Conservation (phyloP, 73 alveolate species). For the Paramecium caudatum region DNA sequence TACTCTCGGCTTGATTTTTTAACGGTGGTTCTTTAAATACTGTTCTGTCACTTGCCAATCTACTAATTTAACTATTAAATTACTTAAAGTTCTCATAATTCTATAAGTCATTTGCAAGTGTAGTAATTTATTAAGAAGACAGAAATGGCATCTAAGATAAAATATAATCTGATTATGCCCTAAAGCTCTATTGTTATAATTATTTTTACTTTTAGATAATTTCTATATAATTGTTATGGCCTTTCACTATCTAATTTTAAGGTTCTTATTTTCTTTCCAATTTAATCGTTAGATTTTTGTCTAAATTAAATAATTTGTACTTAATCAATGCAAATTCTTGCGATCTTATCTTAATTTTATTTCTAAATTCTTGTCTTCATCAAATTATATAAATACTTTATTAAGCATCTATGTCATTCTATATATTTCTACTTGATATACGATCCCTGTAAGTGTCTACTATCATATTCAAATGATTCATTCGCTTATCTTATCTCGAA, state of each 20-base stretch:
- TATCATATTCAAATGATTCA: slow-evolving; percentile 6
- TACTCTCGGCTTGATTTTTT: not conserved
- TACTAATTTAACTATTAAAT: not conserved
- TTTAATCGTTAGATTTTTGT: not conserved
- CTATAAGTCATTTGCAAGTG: not conserved
- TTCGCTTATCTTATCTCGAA: not conserved
- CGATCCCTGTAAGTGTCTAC: not conserved
- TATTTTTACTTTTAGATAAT: not conserved
- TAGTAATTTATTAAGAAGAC: not conserved
- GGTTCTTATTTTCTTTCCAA: not conserved
- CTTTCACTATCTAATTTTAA: not conserved
- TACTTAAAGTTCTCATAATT: slow-evolving; percentile 2
- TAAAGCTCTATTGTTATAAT: not conserved
- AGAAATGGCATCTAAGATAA: not conserved
- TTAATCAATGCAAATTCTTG: not conserved
- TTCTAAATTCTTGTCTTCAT: slow-evolving; percentile 28
- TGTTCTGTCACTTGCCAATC: not conserved
- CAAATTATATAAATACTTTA: slow-evolving; percentile 47
- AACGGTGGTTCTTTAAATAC: not conserved
- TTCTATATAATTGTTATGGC: not conserved
- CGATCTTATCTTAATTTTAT: slow-evolving; percentile 39
- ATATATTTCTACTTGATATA: slow-evolving; percentile 15
- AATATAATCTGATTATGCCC: slow-evolving; percentile 29
- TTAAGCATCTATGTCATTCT: not conserved
- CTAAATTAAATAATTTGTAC: not conserved